These are phyloP conservation scores for Vitis hybrid DNA, from an alignment of 177 flowering plant genomes.

Conservation along the genomic window DNA sequence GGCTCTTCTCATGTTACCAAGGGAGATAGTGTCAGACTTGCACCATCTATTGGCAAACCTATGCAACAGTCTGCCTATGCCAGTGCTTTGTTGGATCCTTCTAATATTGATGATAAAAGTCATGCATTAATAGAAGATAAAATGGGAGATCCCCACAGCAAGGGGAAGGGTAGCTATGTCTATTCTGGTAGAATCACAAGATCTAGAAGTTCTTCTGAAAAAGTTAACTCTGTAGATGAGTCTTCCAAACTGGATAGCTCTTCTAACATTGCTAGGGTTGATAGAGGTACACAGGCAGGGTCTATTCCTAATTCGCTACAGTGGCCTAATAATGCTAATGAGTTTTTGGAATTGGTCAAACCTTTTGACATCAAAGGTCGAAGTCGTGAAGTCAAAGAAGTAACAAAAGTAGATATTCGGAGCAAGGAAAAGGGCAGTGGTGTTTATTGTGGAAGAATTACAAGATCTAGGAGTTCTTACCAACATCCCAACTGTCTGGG, in stretches of 20 bases:
- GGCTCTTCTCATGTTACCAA: constrained; percentile 13
- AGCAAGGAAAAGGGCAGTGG: constrained; percentile 20
- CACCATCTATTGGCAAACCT: too few species aligned
- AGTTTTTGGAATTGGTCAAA: constrained; percentile 13
- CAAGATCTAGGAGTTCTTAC: constrained; percentile 25
- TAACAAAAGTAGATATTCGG: background rate
- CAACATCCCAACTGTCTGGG: constrained; percentile 3
- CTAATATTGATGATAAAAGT: background rate
- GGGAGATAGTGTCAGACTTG: constrained; percentile 11
- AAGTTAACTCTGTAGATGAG: background rate
- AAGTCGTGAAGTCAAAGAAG: constrained; percentile 5
- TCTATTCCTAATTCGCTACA: constrained; percentile 3
- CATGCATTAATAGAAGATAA: background rate
- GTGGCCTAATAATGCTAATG: constrained; percentile 12
- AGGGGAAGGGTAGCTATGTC: constrained; percentile 11
- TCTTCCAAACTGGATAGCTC: constrained; percentile 14
- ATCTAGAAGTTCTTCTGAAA: constrained; percentile 16
- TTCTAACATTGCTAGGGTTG: background rate
- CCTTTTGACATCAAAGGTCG: constrained; percentile 2
- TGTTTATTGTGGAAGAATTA: constrained; percentile 13
- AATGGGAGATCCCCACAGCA: constrained; percentile 6
- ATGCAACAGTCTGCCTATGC: too few species aligned
- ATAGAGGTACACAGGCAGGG: background rate
- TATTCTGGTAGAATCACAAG: constrained; percentile 19
- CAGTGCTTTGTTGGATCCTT: background rate